Evolutionary conservation across 2,329 filamentous ascomycete species (phyloP).

Genomic region (Aureobasidium vineae): DNA sequence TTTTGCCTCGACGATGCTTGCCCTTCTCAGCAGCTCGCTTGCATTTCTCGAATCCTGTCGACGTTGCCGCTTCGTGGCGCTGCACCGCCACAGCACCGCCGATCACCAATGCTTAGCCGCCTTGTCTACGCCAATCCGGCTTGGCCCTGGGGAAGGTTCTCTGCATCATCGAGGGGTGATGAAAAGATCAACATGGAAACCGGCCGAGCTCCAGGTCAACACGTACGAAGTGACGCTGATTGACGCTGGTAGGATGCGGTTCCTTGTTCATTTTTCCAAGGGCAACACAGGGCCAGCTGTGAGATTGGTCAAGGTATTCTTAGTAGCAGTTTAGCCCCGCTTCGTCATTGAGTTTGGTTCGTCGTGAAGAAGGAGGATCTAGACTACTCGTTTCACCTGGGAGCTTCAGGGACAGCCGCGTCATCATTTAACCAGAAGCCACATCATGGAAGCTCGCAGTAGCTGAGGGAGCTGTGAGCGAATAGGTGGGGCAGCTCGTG

Average conservation of each 20-base stretch:
- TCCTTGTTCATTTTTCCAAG: not conserved
- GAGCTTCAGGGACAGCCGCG: slow-evolving; percentile 15
- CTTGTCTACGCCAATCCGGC: not conserved
- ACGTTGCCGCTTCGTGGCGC: not conserved
- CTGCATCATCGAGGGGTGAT: not conserved
- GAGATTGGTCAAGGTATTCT: slow-evolving; percentile 13
- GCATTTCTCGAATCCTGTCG: not conserved
- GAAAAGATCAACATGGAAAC: not conserved
- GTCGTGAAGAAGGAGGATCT: not conserved
- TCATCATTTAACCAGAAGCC: slow-evolving; percentile 19
- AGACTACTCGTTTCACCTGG: slow-evolving; percentile 19
- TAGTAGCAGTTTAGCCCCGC: slow-evolving; percentile 14
- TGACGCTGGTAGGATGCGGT: not conserved
- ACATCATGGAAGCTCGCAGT: slow-evolving; percentile 12
- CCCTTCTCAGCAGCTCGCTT: slow-evolving; percentile 5
- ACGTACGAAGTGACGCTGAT: not conserved
- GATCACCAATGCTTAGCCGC: not conserved
- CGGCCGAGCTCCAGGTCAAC: not conserved
- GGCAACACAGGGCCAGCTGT: not conserved
- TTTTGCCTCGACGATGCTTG: not conserved
- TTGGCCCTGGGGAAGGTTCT: not conserved
- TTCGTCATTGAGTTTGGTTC: slow-evolving; percentile 4
- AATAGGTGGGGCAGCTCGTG: slow-evolving; percentile 17
- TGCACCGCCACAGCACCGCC: not conserved
- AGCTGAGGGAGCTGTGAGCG: slow-evolving; percentile 5